Evolutionary conservation across 768 basidiomycete species (phyloP).

Genomic region (Russula compacta): DNA sequence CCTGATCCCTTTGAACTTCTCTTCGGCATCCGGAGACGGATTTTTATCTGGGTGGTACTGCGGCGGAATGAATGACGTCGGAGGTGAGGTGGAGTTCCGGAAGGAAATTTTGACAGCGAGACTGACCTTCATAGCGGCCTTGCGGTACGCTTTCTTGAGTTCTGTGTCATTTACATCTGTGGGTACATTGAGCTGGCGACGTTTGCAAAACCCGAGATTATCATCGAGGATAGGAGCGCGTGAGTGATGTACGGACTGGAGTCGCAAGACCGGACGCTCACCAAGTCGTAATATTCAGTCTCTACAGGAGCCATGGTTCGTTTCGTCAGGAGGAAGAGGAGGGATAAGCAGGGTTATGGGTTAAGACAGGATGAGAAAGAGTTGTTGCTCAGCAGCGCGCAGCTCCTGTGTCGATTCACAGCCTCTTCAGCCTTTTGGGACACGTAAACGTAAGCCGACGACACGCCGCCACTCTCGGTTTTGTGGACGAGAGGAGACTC

Average conservation of each 20-base stretch:
- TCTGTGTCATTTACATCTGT: constrained; percentile 69
- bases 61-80: background rate
- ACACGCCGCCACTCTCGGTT: too few relatives aligned
- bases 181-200: constrained; percentile 53
- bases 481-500: background rate
- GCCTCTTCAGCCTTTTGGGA: background rate
- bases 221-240: constrained; percentile 21
- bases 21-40: constrained; percentile 82
- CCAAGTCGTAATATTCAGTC: constrained; percentile 83
- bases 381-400: background rate
- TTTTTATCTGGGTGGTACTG: constrained; percentile 98
- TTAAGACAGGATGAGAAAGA: background rate
- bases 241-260: background rate
- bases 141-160: constrained; percentile 92
- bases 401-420: background rate
- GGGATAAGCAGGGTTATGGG: background rate
- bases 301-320: constrained; percentile 73
- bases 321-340: background rate
- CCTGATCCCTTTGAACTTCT: constrained; percentile 97
- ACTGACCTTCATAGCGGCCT: constrained; percentile 83
- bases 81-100: background rate
- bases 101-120: background rate
- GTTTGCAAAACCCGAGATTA: constrained; percentile 1
- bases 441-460: constrained; percentile 1
- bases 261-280: background rate